These are phyloP conservation scores for Pezicula radicicola DNA, from an alignment of 2,329 filamentous ascomycete species.

Conservation along the genomic window DNA sequence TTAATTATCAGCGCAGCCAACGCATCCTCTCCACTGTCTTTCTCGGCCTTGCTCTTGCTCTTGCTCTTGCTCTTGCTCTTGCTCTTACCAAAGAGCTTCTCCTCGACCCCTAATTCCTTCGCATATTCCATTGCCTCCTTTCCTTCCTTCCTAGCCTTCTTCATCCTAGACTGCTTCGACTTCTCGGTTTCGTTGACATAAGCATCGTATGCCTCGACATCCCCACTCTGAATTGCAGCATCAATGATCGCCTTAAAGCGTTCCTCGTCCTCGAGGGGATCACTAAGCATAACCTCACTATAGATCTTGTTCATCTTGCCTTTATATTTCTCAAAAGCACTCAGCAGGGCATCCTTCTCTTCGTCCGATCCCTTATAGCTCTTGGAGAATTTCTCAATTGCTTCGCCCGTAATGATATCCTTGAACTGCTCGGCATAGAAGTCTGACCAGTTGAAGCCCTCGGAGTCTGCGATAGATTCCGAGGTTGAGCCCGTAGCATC, in stretches of 20 bases:
- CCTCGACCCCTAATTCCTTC: slow-evolving; percentile 71
- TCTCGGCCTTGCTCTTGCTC: slow-evolving; percentile 32
- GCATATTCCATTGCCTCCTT: slow-evolving; percentile 72
- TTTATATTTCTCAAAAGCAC: slow-evolving; percentile 68
- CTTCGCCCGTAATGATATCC: slow-evolving; percentile 69
- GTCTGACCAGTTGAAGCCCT: slow-evolving; percentile 80
- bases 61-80: slow-evolving; percentile 37
- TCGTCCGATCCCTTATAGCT: slow-evolving; percentile 85
- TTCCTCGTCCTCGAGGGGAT: slow-evolving; percentile 79
- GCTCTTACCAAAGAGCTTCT: slow-evolving; percentile 59
- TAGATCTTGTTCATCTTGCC: slow-evolving; percentile 79
- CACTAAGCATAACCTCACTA: slow-evolving; percentile 80
- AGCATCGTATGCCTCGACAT: slow-evolving; percentile 62
- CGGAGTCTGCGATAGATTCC: slow-evolving; percentile 75
- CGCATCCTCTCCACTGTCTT: slow-evolving; percentile 41
- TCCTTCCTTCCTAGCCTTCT: slow-evolving; percentile 63
- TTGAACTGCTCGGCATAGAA: slow-evolving; percentile 86
- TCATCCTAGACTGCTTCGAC: slow-evolving; percentile 55
- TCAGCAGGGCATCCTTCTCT: slow-evolving; percentile 74
- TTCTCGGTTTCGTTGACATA: slow-evolving; percentile 75
- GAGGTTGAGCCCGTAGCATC: slow-evolving; percentile 87
- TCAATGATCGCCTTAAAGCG: slow-evolving; percentile 81
- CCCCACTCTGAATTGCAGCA: slow-evolving; percentile 67
- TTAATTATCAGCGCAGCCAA: slow-evolving; percentile 74
- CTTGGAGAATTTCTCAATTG: slow-evolving; percentile 71